Evolutionary conservation across 805 yeast genomes (phyloP).

Genomic region (Candida khao-thaluensis): DNA sequence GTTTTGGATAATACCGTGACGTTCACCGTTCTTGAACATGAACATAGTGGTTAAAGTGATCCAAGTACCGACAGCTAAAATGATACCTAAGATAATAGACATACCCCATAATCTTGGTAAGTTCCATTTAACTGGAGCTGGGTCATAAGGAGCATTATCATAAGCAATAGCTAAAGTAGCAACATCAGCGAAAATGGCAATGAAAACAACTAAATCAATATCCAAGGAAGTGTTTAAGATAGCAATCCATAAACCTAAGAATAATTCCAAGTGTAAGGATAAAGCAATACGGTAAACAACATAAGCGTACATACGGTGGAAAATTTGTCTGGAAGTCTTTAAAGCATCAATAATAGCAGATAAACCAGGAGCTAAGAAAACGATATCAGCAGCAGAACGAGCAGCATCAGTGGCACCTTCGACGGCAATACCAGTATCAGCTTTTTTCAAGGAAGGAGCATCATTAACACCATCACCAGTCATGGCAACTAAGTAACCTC

Average conservation of each 20-base stretch:
- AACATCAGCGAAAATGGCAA: constrained; percentile 96
- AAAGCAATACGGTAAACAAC: constrained; percentile 97
- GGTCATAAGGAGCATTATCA: constrained; percentile 95
- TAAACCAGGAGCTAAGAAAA: constrained; percentile 90
- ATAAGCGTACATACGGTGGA: constrained; percentile 98
- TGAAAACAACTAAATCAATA: constrained; percentile 91
- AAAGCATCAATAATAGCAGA: constrained; percentile 90
- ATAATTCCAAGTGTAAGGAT: constrained; percentile 90
- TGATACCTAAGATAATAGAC: constrained; percentile 82
- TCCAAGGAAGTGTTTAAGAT: constrained; percentile 81
- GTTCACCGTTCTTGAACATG: constrained; percentile 62
- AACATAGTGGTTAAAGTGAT: constrained; percentile 93
- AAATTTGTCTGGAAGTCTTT: constrained; percentile 93
- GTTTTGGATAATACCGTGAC: constrained; percentile 83
- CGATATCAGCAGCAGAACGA: constrained; percentile 95
- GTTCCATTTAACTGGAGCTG: constrained; percentile 94
- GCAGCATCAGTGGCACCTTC: constrained; percentile 98
- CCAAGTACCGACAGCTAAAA: constrained; percentile 92
- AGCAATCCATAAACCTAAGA: constrained; percentile 96
- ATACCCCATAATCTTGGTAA: constrained; percentile 96
- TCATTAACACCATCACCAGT: constrained; percentile 99
- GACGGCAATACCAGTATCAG: constrained; percentile 90
- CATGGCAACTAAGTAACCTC: constrained; percentile 98
- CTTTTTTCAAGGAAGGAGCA: constrained; percentile 96
- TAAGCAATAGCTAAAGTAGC: constrained; percentile 97